Conservation (phyloP, 225 moss, liverwort and hornwort genomes). For the Polytrichum formosum region DNA sequence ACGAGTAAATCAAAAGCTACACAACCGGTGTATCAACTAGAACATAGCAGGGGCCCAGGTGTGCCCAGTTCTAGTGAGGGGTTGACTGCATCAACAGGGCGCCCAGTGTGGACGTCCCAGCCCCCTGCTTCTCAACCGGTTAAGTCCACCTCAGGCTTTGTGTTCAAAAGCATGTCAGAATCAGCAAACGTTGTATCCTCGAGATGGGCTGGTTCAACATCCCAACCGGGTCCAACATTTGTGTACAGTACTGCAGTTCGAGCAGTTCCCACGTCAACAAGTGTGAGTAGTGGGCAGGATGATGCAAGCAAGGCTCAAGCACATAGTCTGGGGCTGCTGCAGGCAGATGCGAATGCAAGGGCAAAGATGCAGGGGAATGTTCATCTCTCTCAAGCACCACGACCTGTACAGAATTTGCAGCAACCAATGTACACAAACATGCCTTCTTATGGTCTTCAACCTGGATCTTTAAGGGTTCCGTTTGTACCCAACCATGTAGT, state of each 20-base stretch:
- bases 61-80: slow-evolving; percentile 40
- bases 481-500: slow-evolving; percentile 11
- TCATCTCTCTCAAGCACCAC: slow-evolving; percentile 33
- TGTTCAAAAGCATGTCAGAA: slow-evolving; percentile 46
- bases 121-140: slow-evolving; percentile 18
- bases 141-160: slow-evolving; percentile 33
- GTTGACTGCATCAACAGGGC: slow-evolving; percentile 27
- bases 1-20: slow-evolving; percentile 17
- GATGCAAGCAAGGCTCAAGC: slow-evolving; percentile 55
- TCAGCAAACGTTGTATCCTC: slow-evolving; percentile 39
- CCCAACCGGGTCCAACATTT: slow-evolving; percentile 56
- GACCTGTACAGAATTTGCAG: slow-evolving; percentile 34
- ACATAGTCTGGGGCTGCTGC: slow-evolving; percentile 44
- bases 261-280: slow-evolving; percentile 41
- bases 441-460: slow-evolving; percentile 34
- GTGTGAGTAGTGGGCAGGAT: slow-evolving; percentile 30
- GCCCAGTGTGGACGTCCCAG: slow-evolving; percentile 33
- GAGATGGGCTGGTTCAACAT: slow-evolving; percentile 49
- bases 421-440: slow-evolving; percentile 45
- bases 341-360: slow-evolving; percentile 52
- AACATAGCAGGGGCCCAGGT: slow-evolving; percentile 32
- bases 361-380: slow-evolving; percentile 46
- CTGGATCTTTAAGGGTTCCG: slow-evolving; percentile 16
- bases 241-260: slow-evolving; percentile 65
- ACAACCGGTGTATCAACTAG: slow-evolving; percentile 26